Base-by-base conservation (phyloP, 1,284 basidiomycete species). In the Ustilago esculenta region DNA sequence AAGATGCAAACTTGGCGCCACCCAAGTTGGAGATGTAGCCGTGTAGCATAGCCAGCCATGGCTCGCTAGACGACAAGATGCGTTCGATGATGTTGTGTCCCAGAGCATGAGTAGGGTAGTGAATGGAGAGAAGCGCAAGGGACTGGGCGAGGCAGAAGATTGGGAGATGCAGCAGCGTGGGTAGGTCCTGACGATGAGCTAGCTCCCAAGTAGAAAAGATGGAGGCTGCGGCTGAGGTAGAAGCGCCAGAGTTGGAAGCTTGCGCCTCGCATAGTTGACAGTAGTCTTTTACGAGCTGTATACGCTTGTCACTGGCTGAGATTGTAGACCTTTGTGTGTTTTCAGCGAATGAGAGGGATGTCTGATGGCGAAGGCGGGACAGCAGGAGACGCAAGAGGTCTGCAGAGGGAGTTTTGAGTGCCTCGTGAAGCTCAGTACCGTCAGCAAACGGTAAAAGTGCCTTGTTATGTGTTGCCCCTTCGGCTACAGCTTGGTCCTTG, bases 111-210 rank as follows among this genome's bases (percentile, higher is more conserved):
- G 64, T 76, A 0, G 78, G 76, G 33, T 70, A 74, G 44, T 80
- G 76, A 20, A 67, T 56, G 5, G 75, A 75, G 6, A 80, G 72
- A 17, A 80, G 56, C 4, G 57, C 54, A 10, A 80, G 69, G 0
- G 77, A 36, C 46, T 80, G 73, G n/a, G 76, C 70, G 1, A 80
- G 58, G n/a, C 61, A 63, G 42, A 74, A 75, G 46, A 73, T 70
- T 23, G 72, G 65, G 12, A 79, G 53, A 4, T 76, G 63, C 1
- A 73, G 47, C 24, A 80, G 42, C 0, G 71, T 53, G 1, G 55
- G 40, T 4, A 76, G 55, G 21, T 65, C 51, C 30, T 71, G 68
- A 18, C 57, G 57, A 29, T 71, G 57, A 3, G 68, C 68, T 5
- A 71, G 52, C 35, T 71, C 49, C 68, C 68, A 71, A 1, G 68